phyloP scores from a whole-genome alignment of 31 red algal genomes.

The Asparagopsis taxiformis region DNA sequence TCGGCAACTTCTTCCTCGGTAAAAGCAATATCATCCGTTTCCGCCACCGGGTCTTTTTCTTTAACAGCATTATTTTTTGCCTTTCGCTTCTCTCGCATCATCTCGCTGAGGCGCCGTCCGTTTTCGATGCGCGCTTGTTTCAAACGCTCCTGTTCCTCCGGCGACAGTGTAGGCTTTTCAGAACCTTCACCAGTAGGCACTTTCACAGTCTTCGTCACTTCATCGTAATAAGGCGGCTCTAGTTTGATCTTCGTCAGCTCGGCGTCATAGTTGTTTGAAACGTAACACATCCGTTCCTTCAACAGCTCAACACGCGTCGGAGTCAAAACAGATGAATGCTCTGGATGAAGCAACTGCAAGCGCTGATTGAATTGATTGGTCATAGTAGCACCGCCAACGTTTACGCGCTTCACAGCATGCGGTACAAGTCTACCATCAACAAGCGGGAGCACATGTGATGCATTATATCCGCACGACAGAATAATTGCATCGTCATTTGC shows the following conservation, averaged over 20 bases:
- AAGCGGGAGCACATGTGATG: constrained; percentile 79
- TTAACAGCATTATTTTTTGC: constrained; percentile 18
- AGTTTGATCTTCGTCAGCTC: constrained; percentile 51
- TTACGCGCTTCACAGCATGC: constrained; percentile 47
- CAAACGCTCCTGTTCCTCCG: constrained; percentile 63
- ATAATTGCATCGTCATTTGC: constrained; percentile 40
- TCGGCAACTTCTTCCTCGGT: constrained; percentile 66
- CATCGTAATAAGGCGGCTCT: constrained; percentile 63
- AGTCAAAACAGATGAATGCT: constrained; percentile 46
- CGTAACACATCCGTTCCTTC: constrained; percentile 53
- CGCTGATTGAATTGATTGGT: constrained; percentile 56
- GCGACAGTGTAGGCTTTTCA: constrained; percentile 32
- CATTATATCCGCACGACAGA: constrained; percentile 62
- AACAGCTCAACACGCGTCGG: constrained; percentile 41
- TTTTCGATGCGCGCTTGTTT: constrained; percentile 65
- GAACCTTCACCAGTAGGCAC: constrained; percentile 58
- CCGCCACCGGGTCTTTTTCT: constrained; percentile 25
- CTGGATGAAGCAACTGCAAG: constrained; percentile 69
- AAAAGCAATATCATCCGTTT: constrained; percentile 36
- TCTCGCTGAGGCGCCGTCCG: constrained; percentile 62
- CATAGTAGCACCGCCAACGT: constrained; percentile 68
- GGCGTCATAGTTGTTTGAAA: constrained; percentile 67
- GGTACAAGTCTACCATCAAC: constrained; percentile 23
- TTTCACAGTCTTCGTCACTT: constrained; percentile 43
- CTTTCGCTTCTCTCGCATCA: constrained; percentile 65